These are phyloP conservation scores for Mycena indigotica DNA, from an alignment of 768 basidiomycete genomes.

Conservation along the genomic window DNA sequence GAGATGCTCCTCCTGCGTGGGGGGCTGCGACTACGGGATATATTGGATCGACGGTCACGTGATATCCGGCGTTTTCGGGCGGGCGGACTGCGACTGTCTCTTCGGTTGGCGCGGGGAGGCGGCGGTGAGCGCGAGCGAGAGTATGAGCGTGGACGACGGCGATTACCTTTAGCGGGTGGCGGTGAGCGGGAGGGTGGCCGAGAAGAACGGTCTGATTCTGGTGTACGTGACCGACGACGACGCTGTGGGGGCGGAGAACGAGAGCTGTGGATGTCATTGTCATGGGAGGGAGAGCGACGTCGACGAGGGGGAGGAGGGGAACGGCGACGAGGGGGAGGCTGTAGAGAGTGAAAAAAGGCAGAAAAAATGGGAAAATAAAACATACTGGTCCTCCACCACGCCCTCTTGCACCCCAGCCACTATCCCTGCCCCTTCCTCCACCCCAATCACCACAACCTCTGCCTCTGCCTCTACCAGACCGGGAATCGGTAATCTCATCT, in stretches of 20 bases:
- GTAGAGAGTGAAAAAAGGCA: constrained; percentile 9
- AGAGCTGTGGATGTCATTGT: constrained; percentile 36
- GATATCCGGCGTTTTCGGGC: constrained; percentile 47
- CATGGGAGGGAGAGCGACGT: constrained; percentile 43
- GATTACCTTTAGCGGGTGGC: constrained; percentile 26
- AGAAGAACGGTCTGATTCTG: constrained; percentile 23
- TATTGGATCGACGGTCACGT: no score
- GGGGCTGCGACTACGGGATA: constrained; percentile 44
- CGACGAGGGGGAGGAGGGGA: constrained; percentile 43
- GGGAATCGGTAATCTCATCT: constrained; percentile 67
- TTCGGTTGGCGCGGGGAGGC: constrained; percentile 35
- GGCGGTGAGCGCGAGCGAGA: constrained; percentile 50
- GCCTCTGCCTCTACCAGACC: constrained; percentile 62
- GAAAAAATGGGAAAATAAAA: constrained; percentile 21
- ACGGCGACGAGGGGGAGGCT: constrained; percentile 53
- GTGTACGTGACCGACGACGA: constrained; percentile 29
- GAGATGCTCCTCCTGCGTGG: no score
- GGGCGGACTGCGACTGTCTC: constrained; percentile 61
- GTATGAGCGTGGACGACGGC: constrained; percentile 47
- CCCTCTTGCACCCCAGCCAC: constrained; percentile 62
- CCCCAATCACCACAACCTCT: constrained; percentile 31
- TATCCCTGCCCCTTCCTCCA: constrained; percentile 29
- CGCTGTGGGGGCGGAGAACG: constrained; percentile 31
- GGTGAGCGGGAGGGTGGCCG: constrained; percentile 26
- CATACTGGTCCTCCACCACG: constrained; percentile 34